phyloP scores from a whole-genome alignment of 2,329 filamentous ascomycete species.

The Monilinia vaccinii-corymbosi region DNA sequence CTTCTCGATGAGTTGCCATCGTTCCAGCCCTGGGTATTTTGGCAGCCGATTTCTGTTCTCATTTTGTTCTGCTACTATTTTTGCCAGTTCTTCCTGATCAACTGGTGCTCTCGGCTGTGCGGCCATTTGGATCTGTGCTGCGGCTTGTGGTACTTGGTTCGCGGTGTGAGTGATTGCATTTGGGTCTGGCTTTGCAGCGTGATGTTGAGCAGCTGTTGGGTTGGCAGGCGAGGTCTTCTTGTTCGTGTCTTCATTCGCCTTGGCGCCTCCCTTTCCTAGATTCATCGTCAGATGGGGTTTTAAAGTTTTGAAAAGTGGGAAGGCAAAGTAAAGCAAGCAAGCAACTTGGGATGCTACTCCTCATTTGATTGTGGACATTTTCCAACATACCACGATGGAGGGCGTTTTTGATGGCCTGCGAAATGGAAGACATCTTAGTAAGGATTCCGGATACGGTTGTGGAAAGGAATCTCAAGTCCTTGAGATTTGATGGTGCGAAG shows the following conservation, averaged over 20 bases:
- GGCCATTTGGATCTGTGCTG: conserved; percentile 43
- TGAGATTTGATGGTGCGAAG: background rate
- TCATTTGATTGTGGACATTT: background rate
- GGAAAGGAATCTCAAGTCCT: background rate
- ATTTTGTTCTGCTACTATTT: conserved; percentile 86
- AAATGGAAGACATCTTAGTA: conserved; percentile 11
- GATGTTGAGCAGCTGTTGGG: conserved; percentile 38
- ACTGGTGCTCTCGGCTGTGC: conserved; percentile 37
- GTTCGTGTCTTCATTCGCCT: conserved; percentile 50
- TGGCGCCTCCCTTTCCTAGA: conserved; percentile 31
- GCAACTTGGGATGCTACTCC: background rate
- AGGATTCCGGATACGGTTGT: background rate
- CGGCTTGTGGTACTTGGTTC: conserved; percentile 54
- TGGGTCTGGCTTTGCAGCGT: conserved; percentile 39
- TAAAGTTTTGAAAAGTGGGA: background rate
- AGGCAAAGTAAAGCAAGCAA: background rate
- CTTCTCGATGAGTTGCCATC: conserved; percentile 85
- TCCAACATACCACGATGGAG: conserved; percentile 7
- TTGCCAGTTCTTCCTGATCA: conserved; percentile 65
- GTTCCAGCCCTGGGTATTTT: conserved; percentile 71
- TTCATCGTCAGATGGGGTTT: background rate
- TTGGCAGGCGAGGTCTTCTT: conserved; percentile 35
- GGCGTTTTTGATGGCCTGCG: conserved; percentile 9
- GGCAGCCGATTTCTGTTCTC: conserved; percentile 79
- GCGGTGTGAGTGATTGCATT: conserved; percentile 58